Conservation (phyloP, 1,139 yeast genomes). For the Candida frijolesensis region DNA sequence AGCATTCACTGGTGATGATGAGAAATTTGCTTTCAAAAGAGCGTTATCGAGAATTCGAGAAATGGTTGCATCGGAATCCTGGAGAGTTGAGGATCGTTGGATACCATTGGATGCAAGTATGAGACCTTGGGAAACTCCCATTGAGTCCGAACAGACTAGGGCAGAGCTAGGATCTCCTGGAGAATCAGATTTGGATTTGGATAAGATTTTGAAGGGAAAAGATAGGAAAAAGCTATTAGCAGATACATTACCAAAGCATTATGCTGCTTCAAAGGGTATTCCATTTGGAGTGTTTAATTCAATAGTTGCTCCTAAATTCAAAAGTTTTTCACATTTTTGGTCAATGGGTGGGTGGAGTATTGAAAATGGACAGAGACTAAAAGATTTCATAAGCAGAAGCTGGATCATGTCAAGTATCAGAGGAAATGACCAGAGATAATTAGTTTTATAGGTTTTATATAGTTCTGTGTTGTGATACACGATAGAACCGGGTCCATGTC, state of each 20-base stretch:
- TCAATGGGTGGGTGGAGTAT: conserved; percentile 61
- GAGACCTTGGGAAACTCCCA: conserved; percentile 61
- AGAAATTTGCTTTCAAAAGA: conserved; percentile 70
- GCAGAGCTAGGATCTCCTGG: neutral
- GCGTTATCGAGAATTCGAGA: conserved; percentile 71
- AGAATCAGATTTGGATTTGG: neutral
- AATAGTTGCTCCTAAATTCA: conserved; percentile 50
- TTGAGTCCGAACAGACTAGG: neutral
- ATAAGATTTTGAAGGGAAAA: conserved; percentile 9
- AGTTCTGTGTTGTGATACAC: neutral
- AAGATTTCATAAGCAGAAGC: conserved; percentile 52
- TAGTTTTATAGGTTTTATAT: neutral
- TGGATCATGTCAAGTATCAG: conserved; percentile 24
- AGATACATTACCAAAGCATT: conserved; percentile 28
- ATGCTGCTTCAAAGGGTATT: conserved; percentile 23
- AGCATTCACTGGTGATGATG: conserved; percentile 79
- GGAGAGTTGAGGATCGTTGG: conserved; percentile 57
- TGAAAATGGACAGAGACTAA: conserved; percentile 47
- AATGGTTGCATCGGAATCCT: conserved; percentile 59
- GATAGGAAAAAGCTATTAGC: conserved; percentile 16
- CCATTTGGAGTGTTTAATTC: conserved; percentile 33
- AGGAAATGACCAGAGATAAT: conserved; percentile 4
- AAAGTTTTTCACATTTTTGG: conserved; percentile 59
- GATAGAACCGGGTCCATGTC: neutral
- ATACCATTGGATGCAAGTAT: conserved; percentile 52